A percentile compares a stretch with the other conserved stretches of the same genome.
Evolutionary conservation across 2,329 filamentous ascomycete genomes (phyloP).

Genomic region (Colletotrichum abscissum): DNA sequence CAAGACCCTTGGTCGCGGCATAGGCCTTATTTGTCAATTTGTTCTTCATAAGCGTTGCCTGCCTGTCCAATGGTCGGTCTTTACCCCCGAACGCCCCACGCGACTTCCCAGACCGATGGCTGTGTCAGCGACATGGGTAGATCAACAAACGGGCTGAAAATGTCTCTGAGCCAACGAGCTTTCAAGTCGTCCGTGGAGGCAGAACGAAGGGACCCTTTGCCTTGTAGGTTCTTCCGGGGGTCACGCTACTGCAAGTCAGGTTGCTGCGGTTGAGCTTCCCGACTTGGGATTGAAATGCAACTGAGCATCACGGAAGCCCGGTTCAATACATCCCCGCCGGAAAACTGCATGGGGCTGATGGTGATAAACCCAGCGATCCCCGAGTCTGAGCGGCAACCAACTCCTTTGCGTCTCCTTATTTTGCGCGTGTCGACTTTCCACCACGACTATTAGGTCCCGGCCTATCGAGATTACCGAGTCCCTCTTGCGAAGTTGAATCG

Average conservation of each 20-base stretch:
- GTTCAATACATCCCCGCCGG: slow-evolving; percentile 6
- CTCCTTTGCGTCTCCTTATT: neutral
- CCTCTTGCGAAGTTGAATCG: slow-evolving; percentile 1
- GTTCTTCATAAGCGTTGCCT: neutral
- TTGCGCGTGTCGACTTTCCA: neutral
- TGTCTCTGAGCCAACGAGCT: slow-evolving; percentile 8
- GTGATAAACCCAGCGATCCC: slow-evolving; percentile 26
- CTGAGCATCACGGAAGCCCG: neutral
- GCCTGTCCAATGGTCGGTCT: neutral
- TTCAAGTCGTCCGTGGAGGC: neutral
- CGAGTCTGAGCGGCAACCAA: neutral
- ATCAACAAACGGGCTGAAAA: neutral
- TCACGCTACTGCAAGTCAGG: slow-evolving; percentile 5
- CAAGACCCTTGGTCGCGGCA: neutral
- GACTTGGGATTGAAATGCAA: neutral
- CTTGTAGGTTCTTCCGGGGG: neutral
- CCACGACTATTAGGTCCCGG: slow-evolving; percentile 8
- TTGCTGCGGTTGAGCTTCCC: neutral
- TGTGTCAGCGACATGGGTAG: slow-evolving; percentile 11
- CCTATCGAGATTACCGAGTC: neutral
- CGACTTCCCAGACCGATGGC: neutral
- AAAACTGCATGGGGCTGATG: neutral
- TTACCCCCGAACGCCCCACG: neutral
- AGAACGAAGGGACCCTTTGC: neutral
- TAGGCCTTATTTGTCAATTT: slow-evolving; percentile 12